These are phyloP conservation scores for Schizophyllum commune DNA, from an alignment of 1,284 basidiomycete genomes.

Conservation along the genomic window DNA sequence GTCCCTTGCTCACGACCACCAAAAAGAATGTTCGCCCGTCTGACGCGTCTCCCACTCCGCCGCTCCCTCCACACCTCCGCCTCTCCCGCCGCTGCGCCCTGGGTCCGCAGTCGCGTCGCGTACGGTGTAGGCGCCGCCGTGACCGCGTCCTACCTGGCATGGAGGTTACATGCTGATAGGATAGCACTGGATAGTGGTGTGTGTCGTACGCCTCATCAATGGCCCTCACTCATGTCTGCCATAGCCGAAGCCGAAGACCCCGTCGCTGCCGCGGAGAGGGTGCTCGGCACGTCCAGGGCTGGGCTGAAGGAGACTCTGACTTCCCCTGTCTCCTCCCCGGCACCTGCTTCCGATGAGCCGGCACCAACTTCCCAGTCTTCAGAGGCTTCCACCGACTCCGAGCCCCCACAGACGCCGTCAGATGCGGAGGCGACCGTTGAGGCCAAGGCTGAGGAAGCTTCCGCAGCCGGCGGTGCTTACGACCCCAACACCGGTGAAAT, in stretches of 20 bases:
- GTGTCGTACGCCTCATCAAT: constrained; percentile 7
- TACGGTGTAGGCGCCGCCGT: constrained; percentile 34
- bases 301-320: not conserved
- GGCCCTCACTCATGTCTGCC: not conserved
- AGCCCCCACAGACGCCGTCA: not conserved
- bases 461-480: constrained; percentile 40
- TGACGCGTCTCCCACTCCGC: constrained; percentile 35
- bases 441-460: not conserved
- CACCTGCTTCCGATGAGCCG: no score
- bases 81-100: constrained; percentile 13
- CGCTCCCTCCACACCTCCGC: constrained; percentile 39
- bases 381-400: not conserved
- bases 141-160: constrained; percentile 37
- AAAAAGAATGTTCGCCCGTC: constrained; percentile 29
- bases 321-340: no score
- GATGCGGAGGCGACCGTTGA: not conserved
- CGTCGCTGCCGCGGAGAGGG: not conserved
- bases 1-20: constrained; percentile 4
- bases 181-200: constrained; percentile 36
- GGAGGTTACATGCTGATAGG: constrained; percentile 31
- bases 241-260: not conserved
- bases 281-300: not conserved
- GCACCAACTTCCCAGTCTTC: not conserved
- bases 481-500: constrained; percentile 97
- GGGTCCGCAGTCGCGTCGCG: constrained; percentile 22